phyloP scores from a whole-genome alignment of 441 rosid species.

The Aleurites moluccanus region DNA sequence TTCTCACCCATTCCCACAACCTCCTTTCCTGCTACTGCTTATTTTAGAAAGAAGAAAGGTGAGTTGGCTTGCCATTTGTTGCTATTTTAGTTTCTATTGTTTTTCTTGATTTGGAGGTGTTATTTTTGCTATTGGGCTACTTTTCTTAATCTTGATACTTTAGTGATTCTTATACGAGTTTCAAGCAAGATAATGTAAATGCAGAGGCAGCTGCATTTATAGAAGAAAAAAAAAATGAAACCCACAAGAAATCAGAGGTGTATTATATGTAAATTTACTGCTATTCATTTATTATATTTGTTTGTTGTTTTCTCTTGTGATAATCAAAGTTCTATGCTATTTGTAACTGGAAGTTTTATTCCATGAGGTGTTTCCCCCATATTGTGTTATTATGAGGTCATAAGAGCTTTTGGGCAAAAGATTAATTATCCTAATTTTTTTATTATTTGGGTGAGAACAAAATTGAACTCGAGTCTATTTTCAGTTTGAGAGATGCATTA shows the following conservation, averaged over 20 bases:
- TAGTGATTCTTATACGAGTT: not conserved
- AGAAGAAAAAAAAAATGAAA: not conserved
- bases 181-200: conserved; percentile 9
- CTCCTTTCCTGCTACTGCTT: not conserved
- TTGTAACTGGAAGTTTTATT: not conserved
- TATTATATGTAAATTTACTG: not conserved
- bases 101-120: not conserved
- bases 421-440: not conserved
- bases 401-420: not conserved
- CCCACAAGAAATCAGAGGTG: not conserved
- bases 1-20: too few relatives aligned
- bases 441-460: too few relatives aligned
- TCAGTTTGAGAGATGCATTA: too few relatives aligned
- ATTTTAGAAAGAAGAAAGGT: conserved; percentile 32
- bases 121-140: not conserved
- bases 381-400: not conserved
- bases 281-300: not conserved
- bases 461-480: too few relatives aligned
- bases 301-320: not conserved
- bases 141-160: too few relatives aligned
- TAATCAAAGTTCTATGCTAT: not conserved
- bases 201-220: not conserved
- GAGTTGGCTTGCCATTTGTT: conserved; percentile 6
- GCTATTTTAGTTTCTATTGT: not conserved
- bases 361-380: not conserved